Base-by-base conservation (phyloP, 2,329 filamentous ascomycete genomes). In the Pestalotiopsis sp. region DNA sequence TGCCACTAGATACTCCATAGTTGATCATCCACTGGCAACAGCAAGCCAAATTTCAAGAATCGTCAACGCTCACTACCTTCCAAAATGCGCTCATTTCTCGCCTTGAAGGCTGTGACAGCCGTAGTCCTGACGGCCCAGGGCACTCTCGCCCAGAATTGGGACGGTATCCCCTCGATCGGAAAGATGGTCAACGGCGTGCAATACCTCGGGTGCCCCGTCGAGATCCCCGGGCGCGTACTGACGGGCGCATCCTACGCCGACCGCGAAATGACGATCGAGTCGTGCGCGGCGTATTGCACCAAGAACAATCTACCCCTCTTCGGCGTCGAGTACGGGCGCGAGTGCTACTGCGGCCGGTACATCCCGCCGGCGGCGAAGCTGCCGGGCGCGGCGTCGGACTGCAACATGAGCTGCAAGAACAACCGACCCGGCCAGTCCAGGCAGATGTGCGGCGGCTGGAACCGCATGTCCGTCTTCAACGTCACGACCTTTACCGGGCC, bases 371-470 rank as follows among this genome's bases (percentile, higher is more conserved):
- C 25, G 13, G 63, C 27, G 12, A 31, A n/a, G 9, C 31, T 65
- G 63, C 41, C 63, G 9, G 61, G 61, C 17, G 17, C 20, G 17
- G 20, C 49, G 3, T 4, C 17, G 4, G 64, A 68, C 68, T 65
- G 63, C 49, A 57, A 65, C n/a, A 65, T 65, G 63, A 58, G 25
- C 27, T 65, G 63, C 63, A 65, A 65, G 63, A 58, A 55, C 49
- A 55, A 58, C 27, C 57, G 57, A 31, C 75, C 75, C n/a, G 69
- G 73, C 49, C n/a, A n/a, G 14, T 60, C 62, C 11, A 61, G 38
- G 45, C 52, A 74, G 23, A 67, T 69, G 27, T 78, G 77, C 63
- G 76, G 77, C 17, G 75, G 70, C 38, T 65, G 65, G 7, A 36
- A 69, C 60, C 66, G 71, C 25, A 67, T 78, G 20, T 73, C 72